Conservation (phyloP, 768 basidiomycete genomes). For the Podaxis sp. region DNA sequence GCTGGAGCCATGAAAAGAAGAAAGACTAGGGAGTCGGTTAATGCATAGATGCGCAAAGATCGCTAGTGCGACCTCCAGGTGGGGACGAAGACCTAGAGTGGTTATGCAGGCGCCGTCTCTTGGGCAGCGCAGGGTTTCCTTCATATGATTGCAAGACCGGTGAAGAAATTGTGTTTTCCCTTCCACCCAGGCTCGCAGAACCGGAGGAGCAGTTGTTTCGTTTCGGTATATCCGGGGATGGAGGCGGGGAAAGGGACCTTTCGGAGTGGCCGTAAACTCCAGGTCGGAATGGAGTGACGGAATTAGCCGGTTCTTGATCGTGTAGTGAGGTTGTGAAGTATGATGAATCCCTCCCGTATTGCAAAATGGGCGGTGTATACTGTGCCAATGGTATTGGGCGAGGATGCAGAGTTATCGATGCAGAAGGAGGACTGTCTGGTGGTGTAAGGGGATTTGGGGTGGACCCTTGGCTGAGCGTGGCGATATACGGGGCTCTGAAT, state of each 20-base stretch:
- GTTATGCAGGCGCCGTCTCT: neutral
- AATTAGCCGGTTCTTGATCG: neutral
- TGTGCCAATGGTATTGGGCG: neutral
- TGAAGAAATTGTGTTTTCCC: neutral
- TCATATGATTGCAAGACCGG: neutral
- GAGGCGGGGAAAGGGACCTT: neutral
- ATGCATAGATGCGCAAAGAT: neutral
- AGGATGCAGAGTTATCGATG: neutral
- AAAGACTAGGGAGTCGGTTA: neutral
- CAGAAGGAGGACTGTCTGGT: neutral
- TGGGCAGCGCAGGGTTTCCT: neutral
- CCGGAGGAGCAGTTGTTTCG: neutral
- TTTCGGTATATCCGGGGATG: neutral
- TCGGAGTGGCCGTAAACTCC: neutral
- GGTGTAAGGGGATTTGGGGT: neutral
- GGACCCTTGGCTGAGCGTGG: neutral
- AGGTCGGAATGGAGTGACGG: neutral
- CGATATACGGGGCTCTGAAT: neutral
- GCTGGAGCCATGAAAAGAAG: too few species aligned
- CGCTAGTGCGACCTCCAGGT: neutral
- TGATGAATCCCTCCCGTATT: neutral
- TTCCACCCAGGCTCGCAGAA: neutral
- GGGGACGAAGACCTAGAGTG: neutral
- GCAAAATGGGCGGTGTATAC: neutral
- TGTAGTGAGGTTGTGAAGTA: neutral